phyloP scores from a whole-genome alignment of 1,284 basidiomycete species.

The Pseudozyma sp. region DNA sequence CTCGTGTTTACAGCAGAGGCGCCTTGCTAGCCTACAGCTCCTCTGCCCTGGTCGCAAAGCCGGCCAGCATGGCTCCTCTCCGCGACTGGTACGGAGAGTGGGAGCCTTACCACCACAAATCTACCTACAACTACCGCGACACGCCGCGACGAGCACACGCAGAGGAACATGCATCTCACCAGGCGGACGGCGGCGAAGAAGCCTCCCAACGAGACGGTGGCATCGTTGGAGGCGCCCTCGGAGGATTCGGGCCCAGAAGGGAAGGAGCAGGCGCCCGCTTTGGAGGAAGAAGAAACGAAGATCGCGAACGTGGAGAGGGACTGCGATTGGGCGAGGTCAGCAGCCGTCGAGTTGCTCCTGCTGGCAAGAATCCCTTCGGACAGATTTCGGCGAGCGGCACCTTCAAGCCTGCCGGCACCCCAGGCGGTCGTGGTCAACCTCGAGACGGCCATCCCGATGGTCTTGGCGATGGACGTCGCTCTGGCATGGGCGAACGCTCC shows the following conservation, averaged over 20 bases:
- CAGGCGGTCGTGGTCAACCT: constrained; percentile 24
- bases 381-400: constrained; percentile 61
- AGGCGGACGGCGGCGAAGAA: constrained; percentile 24
- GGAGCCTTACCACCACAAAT: constrained; percentile 69
- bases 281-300: constrained; percentile 48
- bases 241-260: constrained; percentile 45
- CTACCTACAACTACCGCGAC: constrained; percentile 75
- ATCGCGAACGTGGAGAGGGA: constrained; percentile 46
- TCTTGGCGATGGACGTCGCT: constrained; percentile 32
- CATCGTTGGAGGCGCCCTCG: constrained; percentile 48
- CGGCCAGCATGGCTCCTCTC: constrained; percentile 80
- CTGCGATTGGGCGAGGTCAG: constrained; percentile 39
- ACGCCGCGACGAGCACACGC: constrained; percentile 72
- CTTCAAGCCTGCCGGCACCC: constrained; percentile 59
- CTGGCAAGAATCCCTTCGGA: constrained; percentile 63
- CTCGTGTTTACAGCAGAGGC: constrained; percentile 38
- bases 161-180: constrained; percentile 21
- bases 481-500: constrained; percentile 47
- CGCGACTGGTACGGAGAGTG: constrained; percentile 82
- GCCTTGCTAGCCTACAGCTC: constrained; percentile 75
- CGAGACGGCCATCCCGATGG: constrained; percentile 31
- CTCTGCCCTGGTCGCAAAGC: constrained; percentile 81
- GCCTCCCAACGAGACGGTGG: constrained; percentile 21
- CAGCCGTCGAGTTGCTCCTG: constrained; percentile 39
- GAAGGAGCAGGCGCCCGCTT: constrained; percentile 49